Percentiles rank a stretch among this genome's conserved stretches.
Evolutionary conservation across 192 early-diverging fungal species (phyloP).

Genomic region (Chytriomyces confervae): DNA sequence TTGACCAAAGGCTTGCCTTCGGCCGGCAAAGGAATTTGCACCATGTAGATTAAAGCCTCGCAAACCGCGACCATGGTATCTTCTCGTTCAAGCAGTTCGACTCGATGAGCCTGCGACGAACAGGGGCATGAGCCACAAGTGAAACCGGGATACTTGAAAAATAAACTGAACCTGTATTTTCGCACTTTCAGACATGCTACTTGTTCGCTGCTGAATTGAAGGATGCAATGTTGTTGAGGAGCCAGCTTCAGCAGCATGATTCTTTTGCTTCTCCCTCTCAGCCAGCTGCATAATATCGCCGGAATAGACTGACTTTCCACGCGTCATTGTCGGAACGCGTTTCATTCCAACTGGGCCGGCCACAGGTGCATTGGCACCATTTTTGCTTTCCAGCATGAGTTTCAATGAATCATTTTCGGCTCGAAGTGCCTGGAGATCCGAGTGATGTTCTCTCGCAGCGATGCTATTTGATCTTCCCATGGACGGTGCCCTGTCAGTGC

Average conservation of each 20-base stretch:
- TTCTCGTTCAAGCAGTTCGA: background rate
- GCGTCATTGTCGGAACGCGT: background rate
- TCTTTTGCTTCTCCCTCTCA: constrained; percentile 53
- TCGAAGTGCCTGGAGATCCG: background rate
- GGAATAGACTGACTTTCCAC: constrained; percentile 24
- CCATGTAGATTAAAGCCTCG: constrained; percentile 69
- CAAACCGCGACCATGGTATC: background rate
- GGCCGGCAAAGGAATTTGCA: constrained; percentile 46
- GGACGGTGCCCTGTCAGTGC: background rate
- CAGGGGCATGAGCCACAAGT: background rate
- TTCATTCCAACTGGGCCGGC: background rate
- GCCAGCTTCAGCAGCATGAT: constrained; percentile 23
- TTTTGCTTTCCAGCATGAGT: background rate
- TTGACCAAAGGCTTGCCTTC: background rate
- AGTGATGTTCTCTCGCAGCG: background rate
- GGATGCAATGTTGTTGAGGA: background rate
- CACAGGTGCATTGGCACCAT: background rate
- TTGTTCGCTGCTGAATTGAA: background rate
- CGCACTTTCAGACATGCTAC: background rate
- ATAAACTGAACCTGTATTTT: background rate
- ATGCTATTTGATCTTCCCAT: background rate
- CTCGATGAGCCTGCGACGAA: constrained; percentile 22
- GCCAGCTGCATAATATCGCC: constrained; percentile 35
- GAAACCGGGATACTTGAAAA: background rate
- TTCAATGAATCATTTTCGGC: constrained; percentile 20